phyloP scores from a whole-genome alignment of 1,139 yeast genomes.

The Candida labiduridarum region DNA sequence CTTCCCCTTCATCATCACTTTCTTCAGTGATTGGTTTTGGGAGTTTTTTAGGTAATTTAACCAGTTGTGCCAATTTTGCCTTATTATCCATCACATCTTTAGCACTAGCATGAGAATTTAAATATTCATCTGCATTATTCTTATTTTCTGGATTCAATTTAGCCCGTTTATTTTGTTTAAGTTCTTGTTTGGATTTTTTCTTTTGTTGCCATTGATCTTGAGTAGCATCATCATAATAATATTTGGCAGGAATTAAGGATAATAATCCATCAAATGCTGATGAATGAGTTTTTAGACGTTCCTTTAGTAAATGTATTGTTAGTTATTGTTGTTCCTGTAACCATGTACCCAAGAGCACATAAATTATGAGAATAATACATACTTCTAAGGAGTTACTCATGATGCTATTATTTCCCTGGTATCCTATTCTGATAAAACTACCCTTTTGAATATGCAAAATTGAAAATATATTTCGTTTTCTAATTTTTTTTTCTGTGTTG shows the following conservation, averaged over 20 bases:
- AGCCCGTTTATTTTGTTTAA: conserved; percentile 60
- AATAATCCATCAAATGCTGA: conserved; percentile 87
- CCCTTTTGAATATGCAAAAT: neutral
- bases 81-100: conserved; percentile 63
- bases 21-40: conserved; percentile 16
- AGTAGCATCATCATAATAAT: conserved; percentile 79
- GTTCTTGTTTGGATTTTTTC: conserved; percentile 71
- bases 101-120: conserved; percentile 55
- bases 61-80: conserved; percentile 60
- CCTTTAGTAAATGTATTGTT: conserved; percentile 45
- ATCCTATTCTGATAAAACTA: no score
- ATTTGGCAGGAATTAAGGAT: conserved; percentile 91
- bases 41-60: conserved; percentile 46
- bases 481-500: conserved; percentile 1
- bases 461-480: conserved; percentile 2
- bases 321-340: conserved; percentile 17
- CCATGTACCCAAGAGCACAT: neutral
- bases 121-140: conserved; percentile 44
- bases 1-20: conserved; percentile 7
- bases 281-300: conserved; percentile 81
- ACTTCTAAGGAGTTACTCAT: conserved; percentile 40
- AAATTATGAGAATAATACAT: conserved; percentile 25
- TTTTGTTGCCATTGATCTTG: conserved; percentile 90
- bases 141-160: conserved; percentile 74
- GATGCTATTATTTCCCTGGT: neutral